phyloP scores from a whole-genome alignment of 768 basidiomycete species.

The Butyriboletus loyo region DNA sequence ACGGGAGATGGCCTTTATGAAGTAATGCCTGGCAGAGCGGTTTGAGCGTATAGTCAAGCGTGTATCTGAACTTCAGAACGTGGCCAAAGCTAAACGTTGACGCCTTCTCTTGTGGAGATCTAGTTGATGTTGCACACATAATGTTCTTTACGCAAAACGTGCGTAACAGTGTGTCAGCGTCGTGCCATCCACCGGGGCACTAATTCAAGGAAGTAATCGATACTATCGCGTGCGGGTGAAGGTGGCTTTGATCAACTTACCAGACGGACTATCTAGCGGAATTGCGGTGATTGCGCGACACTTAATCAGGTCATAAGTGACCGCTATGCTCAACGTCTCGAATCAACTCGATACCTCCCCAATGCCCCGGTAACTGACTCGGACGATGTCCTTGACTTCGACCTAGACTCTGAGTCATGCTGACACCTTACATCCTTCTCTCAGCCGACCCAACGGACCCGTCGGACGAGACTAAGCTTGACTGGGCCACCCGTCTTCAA shows the following conservation, averaged over 20 bases:
- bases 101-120: not conserved
- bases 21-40: conserved; percentile 44
- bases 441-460: conserved; percentile 4
- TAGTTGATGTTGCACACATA: not conserved
- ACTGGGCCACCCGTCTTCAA: conserved; percentile 33
- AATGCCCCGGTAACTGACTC: conserved; percentile 3
- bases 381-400: not conserved
- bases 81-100: not conserved
- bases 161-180: no score
- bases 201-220: not conserved
- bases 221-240: no score
- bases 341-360: conserved; percentile 23
- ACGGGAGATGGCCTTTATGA: conserved; percentile 64
- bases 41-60: not conserved
- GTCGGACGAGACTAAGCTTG: not conserved
- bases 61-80: not conserved
- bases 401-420: conserved; percentile 21
- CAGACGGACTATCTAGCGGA: conserved; percentile 21
- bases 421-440: conserved; percentile 27
- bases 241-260: not conserved
- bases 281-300: conserved; percentile 33
- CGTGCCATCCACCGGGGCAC: no score
- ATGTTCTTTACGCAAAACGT: no score
- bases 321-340: conserved; percentile 32
- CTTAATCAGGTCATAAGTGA: conserved; percentile 28